A percentile compares a stretch with the other conserved stretches of the same genome.
These are phyloP conservation scores for Wallemia mellicola DNA, from an alignment of 1,284 basidiomycete genomes.

Conservation along the genomic window DNA sequence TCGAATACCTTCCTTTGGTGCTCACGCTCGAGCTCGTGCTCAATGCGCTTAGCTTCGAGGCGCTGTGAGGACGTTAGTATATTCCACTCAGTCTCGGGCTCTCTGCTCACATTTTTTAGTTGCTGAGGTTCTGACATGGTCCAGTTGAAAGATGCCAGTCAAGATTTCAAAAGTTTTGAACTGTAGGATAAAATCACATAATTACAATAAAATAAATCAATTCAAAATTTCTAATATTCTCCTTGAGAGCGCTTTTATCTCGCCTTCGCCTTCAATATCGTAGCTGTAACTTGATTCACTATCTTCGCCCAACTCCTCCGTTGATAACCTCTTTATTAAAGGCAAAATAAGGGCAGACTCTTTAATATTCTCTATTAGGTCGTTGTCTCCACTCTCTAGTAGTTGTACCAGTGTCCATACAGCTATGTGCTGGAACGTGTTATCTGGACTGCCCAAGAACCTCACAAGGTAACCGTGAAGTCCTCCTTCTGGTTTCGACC, in stretches of 20 bases:
- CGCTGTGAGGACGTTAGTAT: constrained; percentile 25
- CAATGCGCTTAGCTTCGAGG: constrained; percentile 59
- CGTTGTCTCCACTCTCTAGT: constrained; percentile 5
- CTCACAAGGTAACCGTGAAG: constrained; percentile 83
- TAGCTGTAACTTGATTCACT: neutral
- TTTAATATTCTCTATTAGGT: neutral
- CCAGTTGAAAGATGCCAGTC: neutral
- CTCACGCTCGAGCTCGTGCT: constrained; percentile 55
- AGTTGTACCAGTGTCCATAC: constrained; percentile 32
- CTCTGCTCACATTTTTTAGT: neutral
- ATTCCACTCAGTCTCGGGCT: neutral
- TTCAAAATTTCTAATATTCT: neutral
- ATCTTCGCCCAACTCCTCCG: neutral
- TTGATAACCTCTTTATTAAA: neutral
- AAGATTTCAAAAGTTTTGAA: neutral
- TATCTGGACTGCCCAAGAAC: constrained; percentile 76
- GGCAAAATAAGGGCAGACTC: neutral
- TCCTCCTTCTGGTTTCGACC: constrained; percentile 91
- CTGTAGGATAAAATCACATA: neutral
- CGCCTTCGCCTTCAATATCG: neutral
- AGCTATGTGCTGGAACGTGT: constrained; percentile 99
- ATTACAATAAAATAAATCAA: neutral
- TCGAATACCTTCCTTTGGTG: constrained; percentile 68
- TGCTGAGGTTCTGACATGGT: neutral
- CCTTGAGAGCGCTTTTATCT: neutral